A percentile compares a stretch with the other conserved stretches of the same genome.
Conservation (phyloP, 129 eudicot genomes). For the Flaveria brownii region DNA sequence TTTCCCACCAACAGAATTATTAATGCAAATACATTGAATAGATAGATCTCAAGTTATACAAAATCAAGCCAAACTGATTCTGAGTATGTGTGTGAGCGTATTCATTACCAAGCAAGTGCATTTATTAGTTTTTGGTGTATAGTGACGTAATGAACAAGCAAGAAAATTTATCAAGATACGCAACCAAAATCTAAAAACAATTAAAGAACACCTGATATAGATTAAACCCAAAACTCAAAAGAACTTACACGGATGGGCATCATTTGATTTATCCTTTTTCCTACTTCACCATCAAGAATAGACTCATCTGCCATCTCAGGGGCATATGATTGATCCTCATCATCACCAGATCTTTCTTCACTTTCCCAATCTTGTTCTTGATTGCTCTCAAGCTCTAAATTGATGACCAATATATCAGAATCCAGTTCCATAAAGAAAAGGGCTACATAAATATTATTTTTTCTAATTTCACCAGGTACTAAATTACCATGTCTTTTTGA, state of each 20-base stretch:
- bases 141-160: neutral
- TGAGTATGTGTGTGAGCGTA: neutral
- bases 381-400: slow-evolving; percentile 29
- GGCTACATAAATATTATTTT: neutral
- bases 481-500: slow-evolving; percentile 41
- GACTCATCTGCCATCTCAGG: slow-evolving; percentile 71
- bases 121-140: neutral
- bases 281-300: slow-evolving; percentile 73
- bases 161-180: slow-evolving; percentile 6
- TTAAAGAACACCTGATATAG: neutral
- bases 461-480: neutral
- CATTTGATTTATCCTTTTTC: slow-evolving; percentile 74
- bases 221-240: neutral
- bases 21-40: neutral
- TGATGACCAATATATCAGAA: slow-evolving; percentile 1
- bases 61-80: slow-evolving; percentile 9
- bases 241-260: slow-evolving; percentile 68
- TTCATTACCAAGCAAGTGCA: neutral
- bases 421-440: neutral
- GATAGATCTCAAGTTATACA: neutral
- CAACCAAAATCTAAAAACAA: slow-evolving; percentile 1
- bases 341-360: slow-evolving; percentile 29
- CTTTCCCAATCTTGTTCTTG: slow-evolving; percentile 30
- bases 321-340: slow-evolving; percentile 22
- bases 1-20: neutral